Evolutionary conservation across 371 early-diverging fungal genomes (phyloP).

Genomic region (Saksenaea oblongispora): DNA sequence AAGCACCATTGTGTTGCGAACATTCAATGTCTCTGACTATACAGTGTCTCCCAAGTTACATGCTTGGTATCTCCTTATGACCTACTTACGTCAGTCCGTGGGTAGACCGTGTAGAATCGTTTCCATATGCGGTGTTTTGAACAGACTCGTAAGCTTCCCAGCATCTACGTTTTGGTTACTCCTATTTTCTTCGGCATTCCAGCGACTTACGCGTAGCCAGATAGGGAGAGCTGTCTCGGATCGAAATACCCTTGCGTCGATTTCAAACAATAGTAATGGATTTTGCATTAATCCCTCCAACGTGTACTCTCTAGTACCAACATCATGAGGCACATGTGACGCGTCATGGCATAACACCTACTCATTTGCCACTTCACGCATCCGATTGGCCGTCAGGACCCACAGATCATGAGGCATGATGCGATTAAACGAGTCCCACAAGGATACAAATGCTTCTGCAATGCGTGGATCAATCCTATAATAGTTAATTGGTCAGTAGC

Average conservation of each 20-base stretch:
- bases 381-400: conserved; percentile 31
- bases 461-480: conserved; percentile 21
- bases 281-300: conserved; percentile 50
- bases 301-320: conserved; percentile 21
- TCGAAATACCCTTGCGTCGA: conserved; percentile 52
- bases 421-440: conserved; percentile 43
- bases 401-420: conserved; percentile 45
- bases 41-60: neutral
- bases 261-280: conserved; percentile 52
- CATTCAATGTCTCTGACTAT: conserved; percentile 33
- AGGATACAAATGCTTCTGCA: conserved; percentile 32
- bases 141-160: conserved; percentile 39
- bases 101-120: conserved; percentile 29
- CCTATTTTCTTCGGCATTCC: conserved; percentile 1
- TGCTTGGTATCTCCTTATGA: neutral
- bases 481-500: neutral
- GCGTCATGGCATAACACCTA: neutral
- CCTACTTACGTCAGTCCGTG: conserved; percentile 18
- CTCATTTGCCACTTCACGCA: conserved; percentile 3
- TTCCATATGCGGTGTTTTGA: conserved; percentile 52
- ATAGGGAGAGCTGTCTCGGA: conserved; percentile 46
- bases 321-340: neutral
- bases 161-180: conserved; percentile 16
- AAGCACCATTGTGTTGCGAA: conserved; percentile 51
- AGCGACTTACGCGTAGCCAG: conserved; percentile 54